phyloP scores from a whole-genome alignment of 306 rosid genomes.

The Trichosanthes truncata region DNA sequence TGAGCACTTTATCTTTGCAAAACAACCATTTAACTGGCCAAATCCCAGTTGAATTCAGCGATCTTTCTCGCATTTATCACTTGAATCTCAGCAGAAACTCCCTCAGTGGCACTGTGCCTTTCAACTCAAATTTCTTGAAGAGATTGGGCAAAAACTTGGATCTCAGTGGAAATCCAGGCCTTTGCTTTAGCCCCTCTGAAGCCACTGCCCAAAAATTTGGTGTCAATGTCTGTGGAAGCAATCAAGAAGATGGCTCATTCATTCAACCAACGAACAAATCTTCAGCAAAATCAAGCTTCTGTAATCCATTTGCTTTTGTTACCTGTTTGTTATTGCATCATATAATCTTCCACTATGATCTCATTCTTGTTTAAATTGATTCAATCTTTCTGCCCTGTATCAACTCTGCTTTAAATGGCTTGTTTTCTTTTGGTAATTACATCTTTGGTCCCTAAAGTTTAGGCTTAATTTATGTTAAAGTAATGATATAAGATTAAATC shows the following conservation, averaged over 20 bases:
- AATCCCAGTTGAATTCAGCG: slow-evolving; percentile 28
- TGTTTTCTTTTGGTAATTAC: not conserved
- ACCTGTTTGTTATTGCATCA: slow-evolving; percentile 15
- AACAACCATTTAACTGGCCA: slow-evolving; percentile 30
- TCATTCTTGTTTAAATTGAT: not conserved
- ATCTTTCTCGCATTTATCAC: slow-evolving; percentile 36
- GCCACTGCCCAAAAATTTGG: slow-evolving; percentile 30
- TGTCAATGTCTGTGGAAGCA: slow-evolving; percentile 29
- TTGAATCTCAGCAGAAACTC: slow-evolving; percentile 39
- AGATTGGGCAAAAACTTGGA: slow-evolving; percentile 42
- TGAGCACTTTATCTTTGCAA: slow-evolving; percentile 40
- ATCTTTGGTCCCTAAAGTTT: too few species aligned
- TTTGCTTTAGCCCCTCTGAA: slow-evolving; percentile 33
- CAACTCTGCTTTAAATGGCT: not conserved
- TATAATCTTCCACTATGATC: slow-evolving; percentile 2
- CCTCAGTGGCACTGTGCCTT: slow-evolving; percentile 36
- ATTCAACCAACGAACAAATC: slow-evolving; percentile 23
- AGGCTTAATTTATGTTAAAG: too few species aligned
- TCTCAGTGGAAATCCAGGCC: slow-evolving; percentile 41
- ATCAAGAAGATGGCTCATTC: slow-evolving; percentile 8
- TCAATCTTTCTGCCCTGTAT: not conserved
- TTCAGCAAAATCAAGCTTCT: slow-evolving; percentile 14
- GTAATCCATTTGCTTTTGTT: slow-evolving; percentile 12
- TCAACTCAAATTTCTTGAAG: slow-evolving; percentile 36
- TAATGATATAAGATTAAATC: too few species aligned